phyloP scores from a whole-genome alignment of 139 green algal genomes.

The Chlorella sp. region DNA sequence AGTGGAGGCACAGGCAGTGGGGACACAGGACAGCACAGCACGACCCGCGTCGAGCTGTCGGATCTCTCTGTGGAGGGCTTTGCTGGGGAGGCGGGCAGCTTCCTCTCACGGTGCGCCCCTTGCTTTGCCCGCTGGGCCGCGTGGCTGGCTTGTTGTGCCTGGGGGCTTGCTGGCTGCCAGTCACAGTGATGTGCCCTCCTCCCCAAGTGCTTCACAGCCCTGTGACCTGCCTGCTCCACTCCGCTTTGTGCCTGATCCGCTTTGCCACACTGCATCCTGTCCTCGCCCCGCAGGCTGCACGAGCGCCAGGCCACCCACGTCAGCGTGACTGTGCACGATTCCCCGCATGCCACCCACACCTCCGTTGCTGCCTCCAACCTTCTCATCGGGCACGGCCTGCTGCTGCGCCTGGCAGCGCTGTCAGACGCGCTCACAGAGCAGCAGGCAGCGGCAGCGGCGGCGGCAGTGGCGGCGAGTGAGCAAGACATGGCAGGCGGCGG shows the following conservation, averaged over 20 bases:
- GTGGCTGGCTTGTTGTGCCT: neutral
- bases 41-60: constrained; percentile 15
- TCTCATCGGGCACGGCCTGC: constrained; percentile 46
- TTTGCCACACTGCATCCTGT: neutral
- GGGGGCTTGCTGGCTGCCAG: neutral
- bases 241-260: no score
- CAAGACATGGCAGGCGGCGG: neutral
- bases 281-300: constrained; percentile 23
- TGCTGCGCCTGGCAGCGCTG: constrained; percentile 51
- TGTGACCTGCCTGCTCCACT: neutral
- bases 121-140: neutral
- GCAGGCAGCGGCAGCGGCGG: neutral
- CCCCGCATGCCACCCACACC: constrained; percentile 3
- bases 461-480: neutral
- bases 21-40: neutral
- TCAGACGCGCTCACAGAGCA: neutral
- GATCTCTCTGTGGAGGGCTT: constrained; percentile 45
- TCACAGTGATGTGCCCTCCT: no score
- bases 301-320: constrained; percentile 9
- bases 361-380: constrained; percentile 49
- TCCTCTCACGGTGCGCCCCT: constrained; percentile 42
- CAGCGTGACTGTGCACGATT: neutral
- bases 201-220: neutral
- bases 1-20: neutral
- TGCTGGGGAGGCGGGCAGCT: constrained; percentile 49